A percentile compares a stretch with the other conserved stretches of the same genome.
Conservation (phyloP, 2,329 filamentous ascomycete species). For the Apiospora saccharicola region DNA sequence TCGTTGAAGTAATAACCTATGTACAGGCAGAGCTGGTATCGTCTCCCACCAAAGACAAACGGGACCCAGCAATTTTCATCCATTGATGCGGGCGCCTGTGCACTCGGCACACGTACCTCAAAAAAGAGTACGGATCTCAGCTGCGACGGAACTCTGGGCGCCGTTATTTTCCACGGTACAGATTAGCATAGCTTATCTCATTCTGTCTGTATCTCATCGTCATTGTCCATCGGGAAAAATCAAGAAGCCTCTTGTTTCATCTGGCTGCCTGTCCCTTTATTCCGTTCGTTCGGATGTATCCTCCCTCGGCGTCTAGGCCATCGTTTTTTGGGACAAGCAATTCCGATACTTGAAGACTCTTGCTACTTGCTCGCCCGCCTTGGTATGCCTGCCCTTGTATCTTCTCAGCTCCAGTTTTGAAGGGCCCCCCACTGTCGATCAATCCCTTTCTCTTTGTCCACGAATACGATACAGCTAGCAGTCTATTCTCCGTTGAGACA, state of each 20-base stretch:
- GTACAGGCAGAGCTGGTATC: background rate
- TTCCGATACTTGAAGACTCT: background rate
- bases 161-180: conserved; percentile 7
- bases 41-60: background rate
- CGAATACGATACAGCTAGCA: background rate
- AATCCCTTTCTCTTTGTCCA: background rate
- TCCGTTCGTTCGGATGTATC: background rate
- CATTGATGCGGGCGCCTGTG: background rate
- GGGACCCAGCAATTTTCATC: conserved; percentile 6
- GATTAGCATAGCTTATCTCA: background rate
- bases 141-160: background rate
- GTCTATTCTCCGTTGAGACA: background rate
- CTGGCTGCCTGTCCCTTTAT: conserved; percentile 12
- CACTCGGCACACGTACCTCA: background rate
- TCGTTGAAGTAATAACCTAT: background rate
- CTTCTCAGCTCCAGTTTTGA: background rate
- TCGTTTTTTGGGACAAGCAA: background rate
- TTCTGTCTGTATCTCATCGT: background rate
- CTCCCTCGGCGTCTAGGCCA: background rate
- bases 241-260: background rate
- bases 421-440: conserved; percentile 19
- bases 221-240: background rate
- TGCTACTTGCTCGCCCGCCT: background rate
- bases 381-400: background rate
- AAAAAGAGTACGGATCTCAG: background rate